phyloP scores from a whole-genome alignment of 495 filamentous ascomycete genomes.

The Diplogelasinospora grovesii region DNA sequence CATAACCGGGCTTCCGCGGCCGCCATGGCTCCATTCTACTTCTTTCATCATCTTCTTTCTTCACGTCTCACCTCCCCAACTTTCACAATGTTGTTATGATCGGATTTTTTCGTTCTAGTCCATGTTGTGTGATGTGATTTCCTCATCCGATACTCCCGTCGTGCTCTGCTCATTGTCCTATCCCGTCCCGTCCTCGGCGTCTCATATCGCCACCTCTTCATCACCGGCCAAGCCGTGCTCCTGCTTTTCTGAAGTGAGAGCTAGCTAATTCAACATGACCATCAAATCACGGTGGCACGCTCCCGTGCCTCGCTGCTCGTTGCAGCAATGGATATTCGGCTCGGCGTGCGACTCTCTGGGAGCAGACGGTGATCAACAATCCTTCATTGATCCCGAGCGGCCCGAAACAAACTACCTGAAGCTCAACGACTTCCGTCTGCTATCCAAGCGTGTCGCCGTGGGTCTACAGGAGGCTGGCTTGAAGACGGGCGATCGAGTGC shows the following conservation, averaged over 20 bases:
- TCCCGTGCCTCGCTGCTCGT: slow-evolving; percentile 30
- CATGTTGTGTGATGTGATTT: too few relatives aligned
- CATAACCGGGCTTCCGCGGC: too few relatives aligned
- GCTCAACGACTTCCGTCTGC: slow-evolving; percentile 51
- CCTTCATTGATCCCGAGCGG: slow-evolving; percentile 52
- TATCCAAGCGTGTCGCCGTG: slow-evolving; percentile 63
- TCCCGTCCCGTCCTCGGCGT: too few relatives aligned
- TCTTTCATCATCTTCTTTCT: too few relatives aligned
- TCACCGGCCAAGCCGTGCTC: too few relatives aligned
- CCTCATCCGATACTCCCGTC: too few relatives aligned
- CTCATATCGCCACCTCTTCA: background rate
- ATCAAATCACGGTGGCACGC: slow-evolving; percentile 39
- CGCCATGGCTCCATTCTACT: too few relatives aligned
- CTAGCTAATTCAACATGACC: slow-evolving; percentile 23
- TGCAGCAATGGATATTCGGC: slow-evolving; percentile 37
- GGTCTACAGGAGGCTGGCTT: slow-evolving; percentile 63
- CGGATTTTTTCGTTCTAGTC: too few relatives aligned
- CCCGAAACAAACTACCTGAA: slow-evolving; percentile 38
- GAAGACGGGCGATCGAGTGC: slow-evolving; percentile 60
- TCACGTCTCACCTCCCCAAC: too few relatives aligned
- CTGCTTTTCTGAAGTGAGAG: too few relatives aligned
- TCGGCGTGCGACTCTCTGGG: slow-evolving; percentile 23
- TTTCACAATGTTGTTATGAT: too few relatives aligned
- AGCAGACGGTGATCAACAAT: slow-evolving; percentile 24
- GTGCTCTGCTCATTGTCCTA: too few relatives aligned